Evolutionary conservation across 768 basidiomycete genomes (phyloP).

Genomic region (Udeniomyces megalosporus): DNA sequence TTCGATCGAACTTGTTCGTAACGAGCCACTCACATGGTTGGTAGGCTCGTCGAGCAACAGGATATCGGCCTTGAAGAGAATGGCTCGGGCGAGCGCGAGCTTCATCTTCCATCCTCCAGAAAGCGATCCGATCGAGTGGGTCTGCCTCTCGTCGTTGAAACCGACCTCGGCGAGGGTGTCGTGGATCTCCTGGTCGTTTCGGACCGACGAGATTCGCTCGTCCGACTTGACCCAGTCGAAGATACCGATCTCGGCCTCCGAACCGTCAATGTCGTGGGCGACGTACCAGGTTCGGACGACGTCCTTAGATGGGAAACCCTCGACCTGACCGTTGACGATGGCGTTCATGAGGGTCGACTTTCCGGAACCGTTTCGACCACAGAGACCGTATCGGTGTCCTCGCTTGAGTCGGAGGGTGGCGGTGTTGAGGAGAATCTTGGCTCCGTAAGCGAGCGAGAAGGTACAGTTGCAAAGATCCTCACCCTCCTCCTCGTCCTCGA

Average conservation of each 20-base stretch:
- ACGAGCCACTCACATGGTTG: conserved; percentile 27
- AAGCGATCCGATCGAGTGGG: conserved; percentile 65
- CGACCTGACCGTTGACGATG: conserved; percentile 51
- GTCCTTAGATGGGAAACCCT: conserved; percentile 93
- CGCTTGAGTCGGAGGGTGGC: conserved; percentile 93
- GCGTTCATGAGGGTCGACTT: conserved; percentile 39
- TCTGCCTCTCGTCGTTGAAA: conserved; percentile 75
- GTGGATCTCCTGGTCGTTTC: conserved; percentile 47
- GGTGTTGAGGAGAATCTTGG: conserved; percentile 93
- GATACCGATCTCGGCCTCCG: conserved; percentile 78
- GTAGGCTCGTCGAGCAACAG: conserved; percentile 92
- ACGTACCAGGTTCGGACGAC: conserved; percentile 98
- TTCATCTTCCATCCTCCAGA: conserved; percentile 99
- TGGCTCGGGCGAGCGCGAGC: conserved; percentile 87
- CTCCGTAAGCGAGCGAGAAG: conserved; percentile 97
- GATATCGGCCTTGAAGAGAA: conserved; percentile 96
- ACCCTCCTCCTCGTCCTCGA: conserved; percentile 89
- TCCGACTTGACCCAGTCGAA: conserved; percentile 74
- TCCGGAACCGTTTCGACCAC: conserved; percentile 96
- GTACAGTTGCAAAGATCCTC: conserved; percentile 99
- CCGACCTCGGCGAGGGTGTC: conserved; percentile 79
- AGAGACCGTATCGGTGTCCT: conserved; percentile 95
- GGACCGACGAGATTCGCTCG: conserved; percentile 53
- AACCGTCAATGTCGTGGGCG: conserved; percentile 96
- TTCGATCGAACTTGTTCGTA: no score